Conservation (phyloP, 306 rosid genomes). For the barrel medic (Medicago truncatula) region DNA sequence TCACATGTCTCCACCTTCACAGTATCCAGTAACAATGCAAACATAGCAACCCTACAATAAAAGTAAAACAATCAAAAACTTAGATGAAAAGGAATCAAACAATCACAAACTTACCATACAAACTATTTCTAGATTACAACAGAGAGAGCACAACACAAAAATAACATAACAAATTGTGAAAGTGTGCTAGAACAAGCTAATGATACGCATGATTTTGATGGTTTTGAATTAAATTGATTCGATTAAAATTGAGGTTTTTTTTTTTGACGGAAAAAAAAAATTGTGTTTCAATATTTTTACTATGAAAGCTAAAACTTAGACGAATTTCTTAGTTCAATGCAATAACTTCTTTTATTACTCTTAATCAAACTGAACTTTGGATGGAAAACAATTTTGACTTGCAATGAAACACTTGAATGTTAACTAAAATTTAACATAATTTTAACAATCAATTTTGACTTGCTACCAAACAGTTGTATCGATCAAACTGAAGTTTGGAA, state of each 20-base stretch:
- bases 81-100: constrained; percentile 6
- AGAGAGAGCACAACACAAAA: neutral
- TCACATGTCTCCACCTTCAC: constrained; percentile 99
- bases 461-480: no score
- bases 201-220: neutral
- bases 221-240: neutral
- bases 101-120: neutral
- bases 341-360: neutral
- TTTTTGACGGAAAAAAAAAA: no score
- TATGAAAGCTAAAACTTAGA: neutral
- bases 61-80: constrained; percentile 27
- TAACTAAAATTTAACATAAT: neutral
- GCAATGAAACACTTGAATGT: neutral
- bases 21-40: constrained; percentile 96
- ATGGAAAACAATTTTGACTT: neutral
- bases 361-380: neutral
- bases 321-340: neutral
- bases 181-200: constrained; percentile 9
- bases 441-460: no score
- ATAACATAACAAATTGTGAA: neutral
- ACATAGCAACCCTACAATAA: constrained; percentile 93
- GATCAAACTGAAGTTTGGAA: no score
- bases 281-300: neutral
- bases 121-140: constrained; percentile 6
- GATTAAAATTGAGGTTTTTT: neutral